phyloP scores from a whole-genome alignment of 768 basidiomycete genomes.

The Leccinum pellstonianum region DNA sequence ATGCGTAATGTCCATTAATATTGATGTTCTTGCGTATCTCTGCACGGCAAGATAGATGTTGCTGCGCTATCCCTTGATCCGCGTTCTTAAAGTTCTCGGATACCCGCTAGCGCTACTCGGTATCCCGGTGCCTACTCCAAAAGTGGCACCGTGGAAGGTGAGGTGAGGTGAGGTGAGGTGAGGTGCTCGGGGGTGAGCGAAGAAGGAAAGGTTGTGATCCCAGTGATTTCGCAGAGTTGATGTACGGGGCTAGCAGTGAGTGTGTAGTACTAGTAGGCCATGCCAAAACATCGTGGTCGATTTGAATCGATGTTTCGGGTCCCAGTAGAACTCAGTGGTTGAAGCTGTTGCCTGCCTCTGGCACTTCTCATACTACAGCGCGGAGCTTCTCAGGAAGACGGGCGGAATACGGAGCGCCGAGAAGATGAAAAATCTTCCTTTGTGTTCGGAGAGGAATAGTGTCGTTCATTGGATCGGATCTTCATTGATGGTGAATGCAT shows the following conservation, averaged over 20 bases:
- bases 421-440: neutral
- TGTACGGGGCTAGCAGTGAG: neutral
- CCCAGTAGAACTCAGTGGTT: neutral
- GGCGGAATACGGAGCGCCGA: constrained; percentile 11
- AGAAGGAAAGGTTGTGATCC: neutral
- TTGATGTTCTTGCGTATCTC: neutral
- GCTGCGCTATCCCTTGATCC: constrained; percentile 23
- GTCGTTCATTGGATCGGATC: neutral
- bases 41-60: constrained; percentile 4
- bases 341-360: neutral
- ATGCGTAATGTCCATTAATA: no score
- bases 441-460: neutral
- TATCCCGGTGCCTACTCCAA: constrained; percentile 21
- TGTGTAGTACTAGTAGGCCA: neutral
- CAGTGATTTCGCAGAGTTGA: neutral
- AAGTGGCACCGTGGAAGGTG: constrained; percentile 10
- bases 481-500: neutral
- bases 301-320: neutral
- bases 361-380: neutral
- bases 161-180: constrained; percentile 4
- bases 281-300: neutral
- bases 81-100: constrained; percentile 13
- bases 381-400: neutral
- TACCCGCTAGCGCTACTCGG: constrained; percentile 25
- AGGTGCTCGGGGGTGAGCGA: constrained; percentile 27